Evolutionary conservation across 1,284 basidiomycete species (phyloP).

Genomic region (Apiotrichum veenhuisii): DNA sequence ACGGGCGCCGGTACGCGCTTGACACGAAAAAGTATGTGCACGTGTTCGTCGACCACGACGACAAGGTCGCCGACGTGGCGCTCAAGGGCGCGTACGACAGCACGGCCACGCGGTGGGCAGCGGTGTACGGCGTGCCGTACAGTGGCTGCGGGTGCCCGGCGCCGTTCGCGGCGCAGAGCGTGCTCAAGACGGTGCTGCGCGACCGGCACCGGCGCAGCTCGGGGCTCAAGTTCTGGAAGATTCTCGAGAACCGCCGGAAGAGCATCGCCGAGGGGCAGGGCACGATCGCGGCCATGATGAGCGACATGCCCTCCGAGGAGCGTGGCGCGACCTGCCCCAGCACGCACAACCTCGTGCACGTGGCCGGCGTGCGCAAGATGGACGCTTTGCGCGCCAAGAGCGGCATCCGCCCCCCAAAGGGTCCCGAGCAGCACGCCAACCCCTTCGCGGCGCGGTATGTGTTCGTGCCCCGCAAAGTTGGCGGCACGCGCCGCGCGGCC

Average conservation of each 20-base stretch:
- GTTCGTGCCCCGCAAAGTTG: conserved; percentile 9
- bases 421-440: conserved; percentile 1
- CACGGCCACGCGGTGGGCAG: conserved; percentile 26
- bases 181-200: not conserved
- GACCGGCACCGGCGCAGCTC: not conserved
- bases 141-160: conserved; percentile 18
- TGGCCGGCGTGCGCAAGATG: not conserved
- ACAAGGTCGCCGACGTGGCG: conserved; percentile 29
- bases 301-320: conserved; percentile 5
- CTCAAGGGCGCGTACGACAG: conserved; percentile 22
- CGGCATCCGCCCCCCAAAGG: not conserved
- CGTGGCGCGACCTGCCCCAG: conserved; percentile 14
- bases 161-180: not conserved
- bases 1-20: conserved; percentile 18
- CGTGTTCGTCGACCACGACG: conserved; percentile 34
- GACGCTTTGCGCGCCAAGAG: not conserved
- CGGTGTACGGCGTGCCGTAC: conserved; percentile 19
- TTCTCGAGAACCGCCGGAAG: not conserved
- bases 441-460: conserved; percentile 12
- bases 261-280: not conserved
- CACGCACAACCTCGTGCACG: conserved; percentile 15
- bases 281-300: not conserved
- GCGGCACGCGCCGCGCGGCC: not conserved
- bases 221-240: conserved; percentile 11
- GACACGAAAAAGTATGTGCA: conserved; percentile 24